Percentiles rank a stretch among this genome's conserved stretches.
Conservation (phyloP, 1,139 yeast species). For the Hansenula anomala region DNA sequence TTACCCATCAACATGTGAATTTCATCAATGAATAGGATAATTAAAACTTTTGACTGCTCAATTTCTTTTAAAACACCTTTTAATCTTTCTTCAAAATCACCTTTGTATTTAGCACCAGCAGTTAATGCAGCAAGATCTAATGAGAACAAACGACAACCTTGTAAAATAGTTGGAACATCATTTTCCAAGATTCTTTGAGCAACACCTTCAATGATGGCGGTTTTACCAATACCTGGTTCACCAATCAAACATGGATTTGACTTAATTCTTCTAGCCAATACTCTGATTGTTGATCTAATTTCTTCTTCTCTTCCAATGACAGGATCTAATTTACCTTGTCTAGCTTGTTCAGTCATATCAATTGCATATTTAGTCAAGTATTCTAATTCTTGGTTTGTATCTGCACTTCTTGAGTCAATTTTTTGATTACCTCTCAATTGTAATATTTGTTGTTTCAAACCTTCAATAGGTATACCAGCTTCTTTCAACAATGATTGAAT, state of each 20-base stretch:
- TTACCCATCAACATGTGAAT: constrained; percentile 99
- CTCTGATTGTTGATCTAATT: constrained; percentile 90
- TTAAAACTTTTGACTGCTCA: constrained; percentile 81
- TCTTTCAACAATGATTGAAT: constrained; percentile 75
- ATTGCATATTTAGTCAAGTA: constrained; percentile 85
- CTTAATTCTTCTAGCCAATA: constrained; percentile 90
- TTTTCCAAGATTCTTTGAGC: constrained; percentile 95
- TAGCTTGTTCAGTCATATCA: constrained; percentile 89
- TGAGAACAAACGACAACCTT: constrained; percentile 76
- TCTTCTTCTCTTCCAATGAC: constrained; percentile 99
- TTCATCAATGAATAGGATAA: constrained; percentile 89
- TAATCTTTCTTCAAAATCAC: constrained; percentile 96
- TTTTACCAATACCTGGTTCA: constrained; percentile 99
- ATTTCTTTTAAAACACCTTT: constrained; percentile 94
- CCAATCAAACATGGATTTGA: constrained; percentile 96
- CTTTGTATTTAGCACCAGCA: constrained; percentile 98
- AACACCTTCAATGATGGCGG: constrained; percentile 96
- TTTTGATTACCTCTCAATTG: constrained; percentile 86
- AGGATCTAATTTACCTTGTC: constrained; percentile 94
- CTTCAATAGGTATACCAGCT: constrained; percentile 60
- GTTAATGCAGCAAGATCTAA: constrained; percentile 93
- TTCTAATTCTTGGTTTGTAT: constrained; percentile 79
- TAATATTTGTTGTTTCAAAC: constrained; percentile 74
- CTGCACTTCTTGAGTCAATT: constrained; percentile 93
- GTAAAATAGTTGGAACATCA: constrained; percentile 87